phyloP scores from a whole-genome alignment of 1,139 yeast genomes.

The Ogataea hybrid region DNA sequence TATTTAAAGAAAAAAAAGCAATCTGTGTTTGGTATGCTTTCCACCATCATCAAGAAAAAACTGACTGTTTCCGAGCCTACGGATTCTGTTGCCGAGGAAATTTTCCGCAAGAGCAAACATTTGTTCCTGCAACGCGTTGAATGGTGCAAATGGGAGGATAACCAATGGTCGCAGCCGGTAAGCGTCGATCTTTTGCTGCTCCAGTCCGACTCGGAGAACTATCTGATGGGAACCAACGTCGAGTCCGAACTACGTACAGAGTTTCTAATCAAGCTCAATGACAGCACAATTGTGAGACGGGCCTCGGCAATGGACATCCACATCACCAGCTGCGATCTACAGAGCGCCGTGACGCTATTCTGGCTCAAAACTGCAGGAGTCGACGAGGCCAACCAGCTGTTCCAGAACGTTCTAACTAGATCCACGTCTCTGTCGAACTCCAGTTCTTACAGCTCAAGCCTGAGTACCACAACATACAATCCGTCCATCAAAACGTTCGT shows the following conservation, averaged over 20 bases:
- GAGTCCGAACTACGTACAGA: constrained; percentile 8
- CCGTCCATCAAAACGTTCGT: no score
- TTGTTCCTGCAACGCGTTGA: constrained; percentile 21
- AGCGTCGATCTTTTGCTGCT: constrained; percentile 13
- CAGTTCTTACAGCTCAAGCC: no score
- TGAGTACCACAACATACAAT: no score
- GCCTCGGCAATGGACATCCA: constrained; percentile 29
- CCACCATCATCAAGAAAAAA: constrained; percentile 14
- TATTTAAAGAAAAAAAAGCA: constrained; percentile 26
- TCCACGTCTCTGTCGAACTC: no score
- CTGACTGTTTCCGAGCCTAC: neutral
- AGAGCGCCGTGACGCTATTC: no score
- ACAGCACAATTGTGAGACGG: constrained; percentile 16
- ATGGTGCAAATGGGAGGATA: constrained; percentile 25
- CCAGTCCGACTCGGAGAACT: constrained; percentile 7
- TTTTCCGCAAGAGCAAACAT: constrained; percentile 6
- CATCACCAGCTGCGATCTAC: constrained; percentile 22
- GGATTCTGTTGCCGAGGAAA: constrained; percentile 1
- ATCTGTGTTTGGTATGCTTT: constrained; percentile 32
- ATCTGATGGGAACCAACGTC: constrained; percentile 9
- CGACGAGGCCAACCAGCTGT: no score
- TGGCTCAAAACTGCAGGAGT: no score
- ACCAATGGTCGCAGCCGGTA: constrained; percentile 26
- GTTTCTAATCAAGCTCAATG: constrained; percentile 15
- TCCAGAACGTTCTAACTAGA: no score